Base-by-base conservation (phyloP, 768 basidiomycete genomes). In the Boletus fagicola region DNA sequence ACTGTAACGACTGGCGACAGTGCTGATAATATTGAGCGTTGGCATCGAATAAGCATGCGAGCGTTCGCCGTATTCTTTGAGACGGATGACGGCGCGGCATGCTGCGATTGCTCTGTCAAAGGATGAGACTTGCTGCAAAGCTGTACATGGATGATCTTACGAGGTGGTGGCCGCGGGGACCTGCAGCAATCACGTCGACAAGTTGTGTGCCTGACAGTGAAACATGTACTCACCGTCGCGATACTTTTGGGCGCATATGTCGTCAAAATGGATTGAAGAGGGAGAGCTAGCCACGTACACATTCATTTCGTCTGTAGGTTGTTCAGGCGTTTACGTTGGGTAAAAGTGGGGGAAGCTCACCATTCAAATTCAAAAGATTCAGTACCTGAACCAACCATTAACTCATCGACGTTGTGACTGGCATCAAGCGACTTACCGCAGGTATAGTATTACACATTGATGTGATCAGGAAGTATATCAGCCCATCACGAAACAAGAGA, bases 401-500 rank as follows among this genome's bases (percentile, higher is more conserved):
- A 35, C 15, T 20, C 22, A 15, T 38, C 38, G 8, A 28, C 9
- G 20, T 49, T 26, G 43, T 56, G 53, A 24, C 33, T 51, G 12
- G 18, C 15, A 51, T 53, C 33, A 28, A 44, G 39, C 24, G 35
- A 55, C 83, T 62, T 67, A 86, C 85, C 22, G 88, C 88, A 36
- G 87, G 87, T 50, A 87, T 75, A 56, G 81, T 80, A 61, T 88
- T 89, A 51, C 79, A 84, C 16, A 81, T 75, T 59, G 86, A 88
- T 1, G 86, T 81, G 40, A 86, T 74, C 28, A 87, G 56, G 64
- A 88, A 88, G 66, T 84, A 88, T 7, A 87, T 81, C 45, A 90
- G 73, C 20, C 88, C 88, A 62, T 89, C 87, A n/a, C 80, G 77
- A 72, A 88, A 87, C 50, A 90, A 80, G 47, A 90, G 70, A 62